Evolutionary conservation across 805 yeast genomes (phyloP), one percentile per base, ranked within the genome.

Genomic region (Scheffersomyces coipomensis): DNA sequence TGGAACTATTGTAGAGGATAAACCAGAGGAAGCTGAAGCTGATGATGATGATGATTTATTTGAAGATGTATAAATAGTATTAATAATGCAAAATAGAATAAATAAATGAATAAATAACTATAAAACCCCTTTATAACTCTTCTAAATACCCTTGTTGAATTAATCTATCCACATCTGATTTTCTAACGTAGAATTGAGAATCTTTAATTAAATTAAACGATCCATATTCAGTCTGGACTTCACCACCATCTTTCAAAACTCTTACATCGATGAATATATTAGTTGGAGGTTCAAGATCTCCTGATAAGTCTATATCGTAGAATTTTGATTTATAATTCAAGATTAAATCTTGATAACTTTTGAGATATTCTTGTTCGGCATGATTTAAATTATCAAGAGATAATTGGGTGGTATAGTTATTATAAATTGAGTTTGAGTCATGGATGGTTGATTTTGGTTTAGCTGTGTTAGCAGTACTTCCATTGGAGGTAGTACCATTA

Each of bases 151-250:
- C 98, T 60, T 93, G 99, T 55, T 89, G 97, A 25, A 93, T 87
- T 43, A 93, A 70, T 37, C 97, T 68, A 55, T 91, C 97, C 5
- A 93, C 99, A 55, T 93, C 99, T 0, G 93, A 83, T 49, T 88
- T 91, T 42, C 99, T 73, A 15, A 91, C 97, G 56, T 86, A 91
- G 56, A 91, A 90, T 56, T 93, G 98, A 2, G 96, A 86, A 58
- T 91, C 91, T 54, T 90, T 91, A 2, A 95, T 87, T 47, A 93
- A 66, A 52, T 90, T 90, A 66, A 93, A 89, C 3, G 88, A 96
- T 17, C 97, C 99, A 52, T 91, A 91, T 58, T 91, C 99, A 0
- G 99, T 93, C 56, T 90, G 97, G 25, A 91, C 88, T 56, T 93
- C 98, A 1, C 99, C 99, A 0, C 96, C 97, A 53, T 91, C 95